These are phyloP conservation scores for Conringia planisiliqua DNA, from an alignment of 345 rosid genomes.

Conservation along the genomic window DNA sequence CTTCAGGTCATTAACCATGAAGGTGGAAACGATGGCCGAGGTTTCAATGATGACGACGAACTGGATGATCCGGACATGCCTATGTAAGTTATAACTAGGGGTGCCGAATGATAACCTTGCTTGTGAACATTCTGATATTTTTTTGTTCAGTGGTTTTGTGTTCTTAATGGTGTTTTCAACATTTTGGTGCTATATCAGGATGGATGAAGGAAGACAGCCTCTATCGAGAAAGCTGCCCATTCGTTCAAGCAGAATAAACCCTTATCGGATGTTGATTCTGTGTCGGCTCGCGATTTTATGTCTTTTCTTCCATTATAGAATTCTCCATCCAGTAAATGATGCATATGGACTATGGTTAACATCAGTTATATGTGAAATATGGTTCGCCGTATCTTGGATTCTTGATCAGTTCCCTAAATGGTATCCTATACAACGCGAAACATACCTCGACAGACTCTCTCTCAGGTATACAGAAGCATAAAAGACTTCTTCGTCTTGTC, in stretches of 20 bases:
- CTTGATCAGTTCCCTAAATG: conserved; percentile 96
- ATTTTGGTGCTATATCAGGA: conserved; percentile 48
- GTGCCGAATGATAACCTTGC: neutral
- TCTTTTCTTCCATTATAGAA: conserved; percentile 81
- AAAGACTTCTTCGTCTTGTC: neutral
- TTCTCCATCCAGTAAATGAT: conserved; percentile 81
- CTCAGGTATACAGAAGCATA: conserved; percentile 49
- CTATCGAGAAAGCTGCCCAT: conserved; percentile 85
- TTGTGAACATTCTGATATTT: neutral
- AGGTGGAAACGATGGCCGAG: conserved; percentile 42
- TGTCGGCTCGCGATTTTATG: conserved; percentile 81
- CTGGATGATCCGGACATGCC: conserved; percentile 85
- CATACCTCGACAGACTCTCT: conserved; percentile 90
- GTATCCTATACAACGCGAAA: conserved; percentile 84
- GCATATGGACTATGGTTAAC: conserved; percentile 95
- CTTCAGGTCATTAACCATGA: conserved; percentile 80
- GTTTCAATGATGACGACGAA: conserved; percentile 47
- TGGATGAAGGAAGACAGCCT: conserved; percentile 99
- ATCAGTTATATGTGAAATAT: conserved; percentile 92
- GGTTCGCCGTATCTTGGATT: conserved; percentile 96
- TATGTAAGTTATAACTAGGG: conserved; percentile 47
- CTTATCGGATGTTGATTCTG: conserved; percentile 75
- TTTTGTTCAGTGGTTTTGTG: neutral
- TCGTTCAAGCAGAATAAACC: conserved; percentile 92
- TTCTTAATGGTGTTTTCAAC: neutral